Percentiles rank a stretch among this genome's conserved stretches.
Evolutionary conservation across 805 yeast genomes (phyloP).

Genomic region (Lipomyces kockii): DNA sequence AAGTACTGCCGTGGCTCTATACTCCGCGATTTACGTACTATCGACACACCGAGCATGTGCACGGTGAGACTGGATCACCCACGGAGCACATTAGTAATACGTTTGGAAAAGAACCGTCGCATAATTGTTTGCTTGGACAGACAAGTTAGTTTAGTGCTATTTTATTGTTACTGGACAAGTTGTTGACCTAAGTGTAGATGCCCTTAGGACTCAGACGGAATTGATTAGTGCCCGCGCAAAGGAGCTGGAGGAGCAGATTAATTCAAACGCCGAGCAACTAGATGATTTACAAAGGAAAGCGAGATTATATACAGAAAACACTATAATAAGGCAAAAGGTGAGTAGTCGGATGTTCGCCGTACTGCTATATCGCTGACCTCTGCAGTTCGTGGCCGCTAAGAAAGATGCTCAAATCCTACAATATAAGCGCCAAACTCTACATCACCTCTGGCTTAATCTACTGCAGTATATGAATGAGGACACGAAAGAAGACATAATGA

Average conservation of each 20-base stretch:
- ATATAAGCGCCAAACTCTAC: conserved; percentile 22
- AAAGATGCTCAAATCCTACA: conserved; percentile 23
- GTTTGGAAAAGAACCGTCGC: conserved; percentile 61
- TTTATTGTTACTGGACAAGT: neutral
- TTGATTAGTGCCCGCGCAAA: conserved; percentile 51
- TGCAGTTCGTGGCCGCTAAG: conserved; percentile 21
- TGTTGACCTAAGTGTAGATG: conserved; percentile 43
- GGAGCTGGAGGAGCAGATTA: conserved; percentile 51
- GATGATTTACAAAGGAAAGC: conserved; percentile 21
- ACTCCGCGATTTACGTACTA: conserved; percentile 73
- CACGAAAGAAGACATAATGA: conserved; percentile 5
- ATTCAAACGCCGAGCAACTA: conserved; percentile 24
- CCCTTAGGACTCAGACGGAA: conserved; percentile 58
- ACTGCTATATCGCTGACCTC: neutral
- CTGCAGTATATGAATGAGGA: conserved; percentile 17
- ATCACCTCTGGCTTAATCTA: conserved; percentile 28
- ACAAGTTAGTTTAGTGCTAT: conserved; percentile 14
- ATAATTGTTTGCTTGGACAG: conserved; percentile 58
- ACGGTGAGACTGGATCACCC: conserved; percentile 35
- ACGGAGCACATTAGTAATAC: conserved; percentile 46
- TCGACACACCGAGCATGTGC: conserved; percentile 57
- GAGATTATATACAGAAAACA: conserved; percentile 21
- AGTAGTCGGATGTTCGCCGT: neutral
- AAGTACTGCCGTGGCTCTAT: conserved; percentile 63
- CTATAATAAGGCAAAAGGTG: conserved; percentile 20